Evolutionary conservation across 371 early-diverging fungal species (phyloP).

Genomic region (Syncephalastrum sp.): DNA sequence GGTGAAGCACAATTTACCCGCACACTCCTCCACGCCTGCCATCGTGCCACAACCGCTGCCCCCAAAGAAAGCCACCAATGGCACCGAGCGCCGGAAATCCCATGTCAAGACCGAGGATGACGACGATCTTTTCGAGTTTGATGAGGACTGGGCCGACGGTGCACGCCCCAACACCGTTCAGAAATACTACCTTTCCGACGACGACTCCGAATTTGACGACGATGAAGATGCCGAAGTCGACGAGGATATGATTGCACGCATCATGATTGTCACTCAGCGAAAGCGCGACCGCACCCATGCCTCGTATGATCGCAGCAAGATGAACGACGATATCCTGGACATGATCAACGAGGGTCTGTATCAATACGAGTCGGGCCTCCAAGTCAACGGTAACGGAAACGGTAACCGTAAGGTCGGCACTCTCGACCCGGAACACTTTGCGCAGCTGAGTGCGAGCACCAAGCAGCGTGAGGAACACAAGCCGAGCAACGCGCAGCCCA

Average conservation of each 20-base stretch:
- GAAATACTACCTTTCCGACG: slow-evolving; percentile 63
- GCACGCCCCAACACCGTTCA: slow-evolving; percentile 52
- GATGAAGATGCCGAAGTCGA: slow-evolving; percentile 69
- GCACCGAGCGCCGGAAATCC: slow-evolving; percentile 28
- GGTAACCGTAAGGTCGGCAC: slow-evolving; percentile 60
- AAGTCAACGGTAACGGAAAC: slow-evolving; percentile 22
- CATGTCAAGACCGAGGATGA: slow-evolving; percentile 49
- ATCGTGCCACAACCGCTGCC: too few species aligned
- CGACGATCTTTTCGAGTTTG: slow-evolving; percentile 76
- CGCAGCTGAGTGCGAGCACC: slow-evolving; percentile 33
- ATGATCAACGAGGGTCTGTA: slow-evolving; percentile 94
- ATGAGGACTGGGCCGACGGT: slow-evolving; percentile 57
- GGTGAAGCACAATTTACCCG: too few species aligned
- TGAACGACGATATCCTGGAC: slow-evolving; percentile 84
- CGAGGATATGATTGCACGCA: slow-evolving; percentile 82
- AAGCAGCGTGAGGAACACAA: slow-evolving; percentile 22
- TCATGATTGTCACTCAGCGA: slow-evolving; percentile 90
- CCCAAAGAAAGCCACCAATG: slow-evolving; percentile 6
- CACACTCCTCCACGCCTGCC: slow-evolving; percentile 1
- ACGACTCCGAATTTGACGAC: slow-evolving; percentile 64
- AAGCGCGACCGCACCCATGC: slow-evolving; percentile 67
- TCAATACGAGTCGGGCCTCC: slow-evolving; percentile 81
- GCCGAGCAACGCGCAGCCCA: too few species aligned
- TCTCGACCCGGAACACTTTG: slow-evolving; percentile 69
- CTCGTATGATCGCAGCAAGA: slow-evolving; percentile 73